Conservation (phyloP, 768 basidiomycete species). For the Psilocybe azurescens region DNA sequence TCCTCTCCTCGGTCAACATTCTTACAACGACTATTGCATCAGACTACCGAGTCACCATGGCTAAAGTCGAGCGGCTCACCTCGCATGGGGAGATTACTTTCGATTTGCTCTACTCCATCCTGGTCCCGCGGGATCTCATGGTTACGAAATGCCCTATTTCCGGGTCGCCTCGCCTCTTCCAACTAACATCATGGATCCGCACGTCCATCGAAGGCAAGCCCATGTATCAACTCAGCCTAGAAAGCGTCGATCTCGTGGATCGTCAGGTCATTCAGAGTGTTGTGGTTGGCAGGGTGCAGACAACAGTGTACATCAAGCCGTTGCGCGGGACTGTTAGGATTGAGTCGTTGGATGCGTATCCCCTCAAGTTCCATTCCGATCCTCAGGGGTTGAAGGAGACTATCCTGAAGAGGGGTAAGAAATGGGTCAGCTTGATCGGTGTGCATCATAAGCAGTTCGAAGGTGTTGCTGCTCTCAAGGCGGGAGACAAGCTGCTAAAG, state of each 20-base stretch:
- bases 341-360: constrained; percentile 53
- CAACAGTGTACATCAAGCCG: constrained; percentile 41
- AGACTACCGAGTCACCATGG: constrained; percentile 55
- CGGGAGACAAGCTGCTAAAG: constrained; percentile 41
- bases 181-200: constrained; percentile 45
- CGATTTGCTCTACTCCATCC: constrained; percentile 57
- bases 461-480: constrained; percentile 52
- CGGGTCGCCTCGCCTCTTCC: constrained; percentile 54
- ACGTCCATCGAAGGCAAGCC: constrained; percentile 38
- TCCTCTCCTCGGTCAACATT: constrained; percentile 51
- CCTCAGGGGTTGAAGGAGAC: constrained; percentile 43
- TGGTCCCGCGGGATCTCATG: constrained; percentile 57
- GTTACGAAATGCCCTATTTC: constrained; percentile 59
- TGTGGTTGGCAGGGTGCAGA: constrained; percentile 45
- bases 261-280: constrained; percentile 37
- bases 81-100: constrained; percentile 63
- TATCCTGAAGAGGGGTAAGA: constrained; percentile 55
- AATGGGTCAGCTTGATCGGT: constrained; percentile 59
- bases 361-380: constrained; percentile 56
- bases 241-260: constrained; percentile 59
- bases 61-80: constrained; percentile 50
- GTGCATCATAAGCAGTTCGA: constrained; percentile 62
- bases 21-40: constrained; percentile 53
- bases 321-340: constrained; percentile 61
- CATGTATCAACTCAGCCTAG: constrained; percentile 50